phyloP scores from a whole-genome alignment of 441 rosid species.

The Breynia disticha region DNA sequence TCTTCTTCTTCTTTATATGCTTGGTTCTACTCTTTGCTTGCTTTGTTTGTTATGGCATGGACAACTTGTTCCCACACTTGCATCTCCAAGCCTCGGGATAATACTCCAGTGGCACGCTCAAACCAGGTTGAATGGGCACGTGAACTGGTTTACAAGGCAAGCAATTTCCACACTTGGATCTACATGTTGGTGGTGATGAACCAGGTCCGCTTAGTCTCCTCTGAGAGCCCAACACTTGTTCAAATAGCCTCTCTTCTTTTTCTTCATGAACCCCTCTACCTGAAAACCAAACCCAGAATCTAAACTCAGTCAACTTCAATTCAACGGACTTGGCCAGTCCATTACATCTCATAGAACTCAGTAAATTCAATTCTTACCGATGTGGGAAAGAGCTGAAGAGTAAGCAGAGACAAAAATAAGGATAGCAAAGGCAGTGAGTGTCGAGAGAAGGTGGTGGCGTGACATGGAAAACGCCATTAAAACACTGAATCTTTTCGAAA shows the following conservation, averaged over 20 bases:
- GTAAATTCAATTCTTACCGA: constrained; percentile 18
- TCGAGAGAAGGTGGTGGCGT: constrained; percentile 24
- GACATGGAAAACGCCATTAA: constrained; percentile 28
- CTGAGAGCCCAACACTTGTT: constrained; percentile 19
- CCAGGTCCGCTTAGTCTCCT: constrained; percentile 50
- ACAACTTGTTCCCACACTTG: constrained; percentile 68
- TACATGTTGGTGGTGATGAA: constrained; percentile 75
- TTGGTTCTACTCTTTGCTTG: background rate
- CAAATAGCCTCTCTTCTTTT: constrained; percentile 6
- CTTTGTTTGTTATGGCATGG: constrained; percentile 36
- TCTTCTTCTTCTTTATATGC: background rate
- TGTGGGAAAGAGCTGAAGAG: constrained; percentile 20
- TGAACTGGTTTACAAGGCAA: constrained; percentile 76
- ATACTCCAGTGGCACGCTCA: constrained; percentile 56
- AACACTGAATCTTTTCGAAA: no score
- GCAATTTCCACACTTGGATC: constrained; percentile 72
- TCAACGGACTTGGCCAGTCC: no score
- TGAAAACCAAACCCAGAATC: background rate
- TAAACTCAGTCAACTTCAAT: background rate
- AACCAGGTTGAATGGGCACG: constrained; percentile 66
- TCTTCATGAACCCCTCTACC: constrained; percentile 11
- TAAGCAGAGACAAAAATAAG: constrained; percentile 37
- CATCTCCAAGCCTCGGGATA: constrained; percentile 98
- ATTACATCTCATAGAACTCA: background rate
- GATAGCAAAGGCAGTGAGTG: constrained; percentile 37